These are phyloP conservation scores for Quercus parvula DNA, from an alignment of 306 rosid genomes.

Conservation along the genomic window DNA sequence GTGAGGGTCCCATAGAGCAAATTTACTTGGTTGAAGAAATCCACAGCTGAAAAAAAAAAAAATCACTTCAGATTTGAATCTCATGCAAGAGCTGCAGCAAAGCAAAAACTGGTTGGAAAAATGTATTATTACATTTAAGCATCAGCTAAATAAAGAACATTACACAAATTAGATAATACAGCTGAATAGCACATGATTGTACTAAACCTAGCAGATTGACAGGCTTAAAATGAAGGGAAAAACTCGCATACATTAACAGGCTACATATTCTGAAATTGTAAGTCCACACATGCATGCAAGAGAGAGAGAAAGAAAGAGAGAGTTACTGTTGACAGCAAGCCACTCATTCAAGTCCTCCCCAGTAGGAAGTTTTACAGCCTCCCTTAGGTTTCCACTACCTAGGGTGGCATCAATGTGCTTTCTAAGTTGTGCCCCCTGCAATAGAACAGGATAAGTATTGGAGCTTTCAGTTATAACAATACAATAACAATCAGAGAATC, in stretches of 20 bases:
- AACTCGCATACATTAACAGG: too few species aligned
- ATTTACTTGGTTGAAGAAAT: conserved; percentile 90
- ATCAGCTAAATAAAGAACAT: too few species aligned
- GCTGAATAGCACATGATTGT: too few species aligned
- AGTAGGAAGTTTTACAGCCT: conserved; percentile 82
- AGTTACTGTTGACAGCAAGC: conserved; percentile 84
- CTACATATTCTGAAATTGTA: too few species aligned
- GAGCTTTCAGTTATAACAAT: neutral
- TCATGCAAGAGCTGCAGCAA: too few species aligned
- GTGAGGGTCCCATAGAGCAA: conserved; percentile 80
- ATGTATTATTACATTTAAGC: too few species aligned
- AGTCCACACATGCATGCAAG: neutral
- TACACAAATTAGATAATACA: too few species aligned
- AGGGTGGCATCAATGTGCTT: conserved; percentile 82
- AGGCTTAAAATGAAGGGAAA: too few species aligned
- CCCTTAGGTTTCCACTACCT: conserved; percentile 89
- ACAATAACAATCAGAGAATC: too few species aligned
- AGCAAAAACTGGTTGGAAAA: too few species aligned
- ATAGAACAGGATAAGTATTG: neutral
- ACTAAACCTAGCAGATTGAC: too few species aligned
- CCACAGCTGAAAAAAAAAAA: conserved; percentile 57
- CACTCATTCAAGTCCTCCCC: conserved; percentile 93
- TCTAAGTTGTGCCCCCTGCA: conserved; percentile 87
- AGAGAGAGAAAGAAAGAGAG: neutral
- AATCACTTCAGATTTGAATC: too few species aligned